Conservation (phyloP, 1,284 basidiomycete species). For the Ustilago loliicola region DNA sequence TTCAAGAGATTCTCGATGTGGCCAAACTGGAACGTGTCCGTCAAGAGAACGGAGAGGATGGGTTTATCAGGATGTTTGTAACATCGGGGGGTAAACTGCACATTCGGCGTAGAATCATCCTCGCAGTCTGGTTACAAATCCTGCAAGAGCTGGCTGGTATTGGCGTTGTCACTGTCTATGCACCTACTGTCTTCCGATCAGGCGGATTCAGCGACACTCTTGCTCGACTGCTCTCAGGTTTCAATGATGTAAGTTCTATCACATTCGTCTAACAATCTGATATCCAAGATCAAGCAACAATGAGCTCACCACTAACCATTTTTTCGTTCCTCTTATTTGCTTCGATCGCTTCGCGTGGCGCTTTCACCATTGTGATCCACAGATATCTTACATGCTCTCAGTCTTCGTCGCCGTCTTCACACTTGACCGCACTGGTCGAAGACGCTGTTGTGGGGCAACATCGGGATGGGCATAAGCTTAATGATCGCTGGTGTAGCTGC, state of each 20-base stretch:
- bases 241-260: conserved; percentile 31
- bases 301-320: not conserved
- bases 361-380: not conserved
- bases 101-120: conserved; percentile 30
- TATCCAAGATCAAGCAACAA: not conserved
- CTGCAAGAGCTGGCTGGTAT: conserved; percentile 36
- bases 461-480: conserved; percentile 31
- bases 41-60: conserved; percentile 30
- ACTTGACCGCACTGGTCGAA: conserved; percentile 28
- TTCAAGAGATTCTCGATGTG: conserved; percentile 28
- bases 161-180: conserved; percentile 38
- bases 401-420: conserved; percentile 32
- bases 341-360: not conserved
- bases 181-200: conserved; percentile 35
- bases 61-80: conserved; percentile 19
- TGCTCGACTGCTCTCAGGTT: conserved; percentile 27
- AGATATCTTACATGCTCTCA: conserved; percentile 39
- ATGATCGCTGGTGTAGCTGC: conserved; percentile 36
- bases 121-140: conserved; percentile 36
- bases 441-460: conserved; percentile 30
- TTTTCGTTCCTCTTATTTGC: not conserved
- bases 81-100: conserved; percentile 27
- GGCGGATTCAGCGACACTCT: conserved; percentile 35
- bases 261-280: too few species aligned
- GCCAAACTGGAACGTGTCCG: conserved; percentile 29